Evolutionary conservation across 2,329 filamentous ascomycete genomes (phyloP), one percentile per base, ranked within the genome.

Genomic region (Tetracladium maxilliforme): DNA sequence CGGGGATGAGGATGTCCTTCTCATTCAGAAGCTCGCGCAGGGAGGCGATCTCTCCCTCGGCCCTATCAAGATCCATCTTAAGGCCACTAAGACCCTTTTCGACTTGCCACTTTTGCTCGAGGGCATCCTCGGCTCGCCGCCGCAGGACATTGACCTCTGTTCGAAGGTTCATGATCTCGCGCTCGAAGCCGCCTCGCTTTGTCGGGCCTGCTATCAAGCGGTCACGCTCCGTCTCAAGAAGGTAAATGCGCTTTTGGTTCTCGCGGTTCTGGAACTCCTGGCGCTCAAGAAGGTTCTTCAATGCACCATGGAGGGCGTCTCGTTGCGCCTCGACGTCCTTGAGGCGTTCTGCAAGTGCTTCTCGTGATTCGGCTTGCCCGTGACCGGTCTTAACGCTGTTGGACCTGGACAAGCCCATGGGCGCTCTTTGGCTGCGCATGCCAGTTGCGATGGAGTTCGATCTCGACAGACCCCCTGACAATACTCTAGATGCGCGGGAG

Each of bases 31-130:
- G 59, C 16, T 60, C 67, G 21, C 82, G 73, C 20, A 98, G 64
- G n/a, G 80, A 80, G 20, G 70, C 61, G 16, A 92, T 92, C 53
- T 98, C 90, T 46, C 90, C 80, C 49, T 94, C 83, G 14, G 90
- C 86, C 33, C 86, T 80, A 49, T 95, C 90, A 21, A 98, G 69
- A 44, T 95, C 87, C 79, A 93, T 94, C 56, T 93, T 92, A 29
- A 95, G 56, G 28, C 86, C 83, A 26, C 71, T 67, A 3, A 95
- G 58, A 11, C 83, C 83, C 52, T 92, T 92, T 52, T 94, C 87
- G 33, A 86, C 87, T 45, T 92, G 79, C 76, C 82, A 95, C 51
- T 95, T 95, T 42, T 92, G 81, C 43, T 93, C 83, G 10, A 95
- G 65, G 10, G 87, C 87, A 35, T 95, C 87, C 40, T 98, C 87